Conservation (phyloP, 768 basidiomycete genomes). For the Boletus tomentosulus region DNA sequence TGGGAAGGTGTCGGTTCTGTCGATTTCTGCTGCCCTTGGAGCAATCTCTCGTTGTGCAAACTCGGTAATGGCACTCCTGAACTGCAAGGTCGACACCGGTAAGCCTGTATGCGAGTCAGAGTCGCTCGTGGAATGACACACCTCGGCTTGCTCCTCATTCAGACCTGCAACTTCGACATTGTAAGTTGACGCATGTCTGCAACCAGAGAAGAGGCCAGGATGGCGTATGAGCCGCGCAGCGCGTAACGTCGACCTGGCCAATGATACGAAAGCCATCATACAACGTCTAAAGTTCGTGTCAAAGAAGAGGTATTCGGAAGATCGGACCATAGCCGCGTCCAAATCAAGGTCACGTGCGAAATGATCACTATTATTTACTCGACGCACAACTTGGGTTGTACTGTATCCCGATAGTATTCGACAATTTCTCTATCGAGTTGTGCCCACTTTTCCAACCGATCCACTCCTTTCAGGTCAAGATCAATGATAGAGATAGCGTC, state of each 20-base stretch:
- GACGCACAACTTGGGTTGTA: constrained; percentile 17
- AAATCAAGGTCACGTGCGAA: constrained; percentile 7
- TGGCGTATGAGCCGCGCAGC: constrained; percentile 1
- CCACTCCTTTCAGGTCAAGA: constrained; percentile 74
- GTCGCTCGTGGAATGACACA: constrained; percentile 28
- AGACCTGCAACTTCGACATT: constrained; percentile 72
- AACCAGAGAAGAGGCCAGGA: not conserved
- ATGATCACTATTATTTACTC: constrained; percentile 7
- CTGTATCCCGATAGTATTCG: constrained; percentile 31
- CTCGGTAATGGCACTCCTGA: constrained; percentile 70
- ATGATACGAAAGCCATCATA: constrained; percentile 13
- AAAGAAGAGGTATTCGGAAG: not conserved
- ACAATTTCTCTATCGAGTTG: constrained; percentile 69
- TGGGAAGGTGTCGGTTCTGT: constrained; percentile 81
- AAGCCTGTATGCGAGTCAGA: not conserved
- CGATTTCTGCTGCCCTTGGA: constrained; percentile 81
- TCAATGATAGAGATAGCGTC: constrained; percentile 71
- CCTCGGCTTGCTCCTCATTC: constrained; percentile 77
- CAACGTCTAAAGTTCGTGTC: not conserved
- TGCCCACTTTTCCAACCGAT: constrained; percentile 66
- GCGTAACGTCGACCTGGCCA: constrained; percentile 9
- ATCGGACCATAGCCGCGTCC: constrained; percentile 16
- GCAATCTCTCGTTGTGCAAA: constrained; percentile 85
- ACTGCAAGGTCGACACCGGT: constrained; percentile 42
- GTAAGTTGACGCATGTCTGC: constrained; percentile 49